These are phyloP conservation scores for Cynanchum wilfordii DNA, from an alignment of 257 asterid species.

Conservation along the genomic window DNA sequence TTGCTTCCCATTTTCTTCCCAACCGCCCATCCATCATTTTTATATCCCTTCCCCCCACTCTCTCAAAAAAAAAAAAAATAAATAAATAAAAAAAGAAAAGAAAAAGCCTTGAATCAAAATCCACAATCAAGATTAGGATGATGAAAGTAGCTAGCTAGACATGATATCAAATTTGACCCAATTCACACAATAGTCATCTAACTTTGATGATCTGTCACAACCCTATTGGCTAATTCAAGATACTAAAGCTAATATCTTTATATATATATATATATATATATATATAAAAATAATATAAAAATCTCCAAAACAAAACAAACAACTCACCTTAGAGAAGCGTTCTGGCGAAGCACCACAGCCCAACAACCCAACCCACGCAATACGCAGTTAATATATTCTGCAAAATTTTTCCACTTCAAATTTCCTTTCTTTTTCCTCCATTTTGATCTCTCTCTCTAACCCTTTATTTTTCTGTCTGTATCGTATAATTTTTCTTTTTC, in stretches of 20 bases:
- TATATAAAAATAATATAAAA: too few relatives aligned
- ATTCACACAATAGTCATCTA: not conserved
- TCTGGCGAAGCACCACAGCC: conserved; percentile 25
- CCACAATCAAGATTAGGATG: not conserved
- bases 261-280: too few relatives aligned
- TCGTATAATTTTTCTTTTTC: not conserved
- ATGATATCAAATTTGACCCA: conserved; percentile 1
- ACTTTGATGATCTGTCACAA: not conserved
- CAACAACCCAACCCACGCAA: conserved; percentile 9
- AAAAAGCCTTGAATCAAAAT: not conserved
- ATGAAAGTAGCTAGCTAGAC: not conserved
- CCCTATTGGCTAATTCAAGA: not conserved
- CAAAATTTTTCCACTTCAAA: conserved; percentile 2
- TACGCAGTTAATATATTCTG: not conserved
- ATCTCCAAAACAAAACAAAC: not conserved
- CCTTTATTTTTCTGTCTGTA: not conserved
- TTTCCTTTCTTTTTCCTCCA: not conserved
- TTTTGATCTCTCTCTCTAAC: not conserved
- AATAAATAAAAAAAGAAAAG: not conserved
- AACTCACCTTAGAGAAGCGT: conserved; percentile 2
- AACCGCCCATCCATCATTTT: not conserved
- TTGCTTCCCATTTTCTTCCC: not conserved
- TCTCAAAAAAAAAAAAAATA: too few relatives aligned
- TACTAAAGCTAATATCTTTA: not conserved
- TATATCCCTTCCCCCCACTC: not conserved